These are phyloP conservation scores for Juglanconis oblonga DNA, from an alignment of 2,329 filamentous ascomycete species.

Conservation along the genomic window DNA sequence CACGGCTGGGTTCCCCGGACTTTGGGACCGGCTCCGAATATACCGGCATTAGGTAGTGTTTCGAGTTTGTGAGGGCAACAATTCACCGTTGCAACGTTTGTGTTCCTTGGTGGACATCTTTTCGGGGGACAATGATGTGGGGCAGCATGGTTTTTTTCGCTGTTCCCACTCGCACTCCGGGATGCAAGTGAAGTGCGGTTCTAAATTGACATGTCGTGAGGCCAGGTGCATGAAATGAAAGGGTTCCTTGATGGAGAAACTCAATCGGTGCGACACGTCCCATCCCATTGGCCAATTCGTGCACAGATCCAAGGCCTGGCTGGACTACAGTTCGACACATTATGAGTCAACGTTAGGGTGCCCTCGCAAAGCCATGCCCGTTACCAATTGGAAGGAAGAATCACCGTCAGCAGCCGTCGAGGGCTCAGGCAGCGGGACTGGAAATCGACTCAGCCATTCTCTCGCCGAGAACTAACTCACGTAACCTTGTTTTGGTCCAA, in stretches of 20 bases:
- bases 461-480: conserved; percentile 15
- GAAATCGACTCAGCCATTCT: conserved; percentile 9
- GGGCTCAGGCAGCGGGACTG: not conserved
- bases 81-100: too few species aligned
- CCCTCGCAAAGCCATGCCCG: not conserved
- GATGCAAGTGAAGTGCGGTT: too few species aligned
- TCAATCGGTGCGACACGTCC: not conserved
- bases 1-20: too few species aligned
- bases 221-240: not conserved
- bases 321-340: not conserved
- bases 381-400: not conserved
- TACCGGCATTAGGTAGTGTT: too few species aligned
- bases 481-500: conserved; percentile 5
- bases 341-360: not conserved
- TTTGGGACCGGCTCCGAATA: too few species aligned
- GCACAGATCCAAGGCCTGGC: not conserved
- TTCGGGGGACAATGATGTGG: too few species aligned
- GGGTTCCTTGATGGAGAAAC: not conserved
- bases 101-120: too few species aligned
- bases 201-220: not conserved
- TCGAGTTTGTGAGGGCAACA: not conserved
- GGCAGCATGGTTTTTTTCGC: too few species aligned
- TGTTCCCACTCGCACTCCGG: too few species aligned
- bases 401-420: not conserved
- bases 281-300: not conserved